Conservation (phyloP, 2,329 filamentous ascomycete genomes). For the Teratosphaeria epicoccoides region DNA sequence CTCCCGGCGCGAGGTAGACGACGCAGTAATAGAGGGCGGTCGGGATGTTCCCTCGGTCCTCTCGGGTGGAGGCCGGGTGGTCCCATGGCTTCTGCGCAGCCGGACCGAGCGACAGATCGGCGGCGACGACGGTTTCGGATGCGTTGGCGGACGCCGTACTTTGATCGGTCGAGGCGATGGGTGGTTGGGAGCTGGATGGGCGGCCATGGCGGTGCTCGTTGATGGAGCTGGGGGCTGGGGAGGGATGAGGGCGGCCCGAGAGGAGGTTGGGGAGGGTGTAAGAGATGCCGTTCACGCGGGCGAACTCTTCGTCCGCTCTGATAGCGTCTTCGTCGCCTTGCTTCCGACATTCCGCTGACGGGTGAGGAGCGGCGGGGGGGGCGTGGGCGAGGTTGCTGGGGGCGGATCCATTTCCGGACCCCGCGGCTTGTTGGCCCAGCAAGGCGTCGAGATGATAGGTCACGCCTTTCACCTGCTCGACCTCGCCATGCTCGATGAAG, state of each 20-base stretch:
- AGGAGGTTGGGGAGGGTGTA: constrained; percentile 85
- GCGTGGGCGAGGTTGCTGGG: background rate
- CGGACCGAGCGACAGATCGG: constrained; percentile 62
- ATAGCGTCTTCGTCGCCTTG: constrained; percentile 52
- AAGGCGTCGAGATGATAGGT: constrained; percentile 94
- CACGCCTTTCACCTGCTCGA: constrained; percentile 98
- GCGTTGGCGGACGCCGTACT: constrained; percentile 55
- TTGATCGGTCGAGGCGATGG: constrained; percentile 49
- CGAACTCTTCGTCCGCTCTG: constrained; percentile 81
- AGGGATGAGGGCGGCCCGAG: constrained; percentile 46
- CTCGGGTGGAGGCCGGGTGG: constrained; percentile 19
- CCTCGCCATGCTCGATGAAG: constrained; percentile 81
- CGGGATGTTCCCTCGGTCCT: constrained; percentile 28
- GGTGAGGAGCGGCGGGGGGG: constrained; percentile 31
- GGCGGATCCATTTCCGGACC: constrained; percentile 11
- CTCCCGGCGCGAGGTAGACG: constrained; percentile 89
- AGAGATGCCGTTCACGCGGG: constrained; percentile 83
- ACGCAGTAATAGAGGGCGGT: constrained; percentile 86
- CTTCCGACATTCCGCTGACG: constrained; percentile 22
- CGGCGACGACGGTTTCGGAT: constrained; percentile 74
- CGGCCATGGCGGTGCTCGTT: constrained; percentile 24
- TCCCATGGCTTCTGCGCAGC: constrained; percentile 46
- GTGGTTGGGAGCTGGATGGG: constrained; percentile 20
- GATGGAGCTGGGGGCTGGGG: constrained; percentile 1
- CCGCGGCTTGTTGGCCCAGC: constrained; percentile 51